phyloP scores from a whole-genome alignment of 305 asterid species.

The Solanum hybrid region DNA sequence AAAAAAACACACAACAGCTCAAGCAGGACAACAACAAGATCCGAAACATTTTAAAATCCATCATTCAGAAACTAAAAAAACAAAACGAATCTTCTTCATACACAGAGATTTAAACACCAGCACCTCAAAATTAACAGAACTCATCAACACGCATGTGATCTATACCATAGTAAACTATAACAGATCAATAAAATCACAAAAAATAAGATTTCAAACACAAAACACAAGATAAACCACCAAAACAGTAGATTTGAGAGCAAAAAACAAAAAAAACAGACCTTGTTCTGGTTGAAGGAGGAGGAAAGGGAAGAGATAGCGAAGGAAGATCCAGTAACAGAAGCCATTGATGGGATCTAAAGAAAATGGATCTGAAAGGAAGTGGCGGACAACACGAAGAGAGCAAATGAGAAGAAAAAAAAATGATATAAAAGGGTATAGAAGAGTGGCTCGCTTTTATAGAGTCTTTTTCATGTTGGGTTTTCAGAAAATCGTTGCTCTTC shows the following conservation, averaged over 20 bases:
- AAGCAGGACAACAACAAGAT: neutral
- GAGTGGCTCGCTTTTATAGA: neutral
- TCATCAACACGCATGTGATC: neutral
- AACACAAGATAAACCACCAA: neutral
- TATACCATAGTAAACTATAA: neutral
- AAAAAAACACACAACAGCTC: neutral
- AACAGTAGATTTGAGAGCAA: slow-evolving; percentile 10
- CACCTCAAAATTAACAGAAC: neutral
- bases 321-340: slow-evolving; percentile 53
- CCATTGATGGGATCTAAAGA: slow-evolving; percentile 43
- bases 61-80: neutral
- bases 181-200: neutral
- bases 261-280: slow-evolving; percentile 30
- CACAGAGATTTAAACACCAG: neutral
- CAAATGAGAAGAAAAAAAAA: neutral
- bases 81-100: slow-evolving; percentile 15
- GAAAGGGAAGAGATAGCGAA: slow-evolving; percentile 34
- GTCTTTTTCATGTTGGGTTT: neutral
- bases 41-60: neutral
- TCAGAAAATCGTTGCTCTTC: neutral
- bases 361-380: slow-evolving; percentile 36
- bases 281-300: slow-evolving; percentile 49
- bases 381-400: slow-evolving; percentile 66
- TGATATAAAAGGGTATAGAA: neutral
- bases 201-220: neutral